These are phyloP conservation scores for Pinus tabuliformis DNA, from an alignment of 75 land plant genomes.

Conservation along the genomic window DNA sequence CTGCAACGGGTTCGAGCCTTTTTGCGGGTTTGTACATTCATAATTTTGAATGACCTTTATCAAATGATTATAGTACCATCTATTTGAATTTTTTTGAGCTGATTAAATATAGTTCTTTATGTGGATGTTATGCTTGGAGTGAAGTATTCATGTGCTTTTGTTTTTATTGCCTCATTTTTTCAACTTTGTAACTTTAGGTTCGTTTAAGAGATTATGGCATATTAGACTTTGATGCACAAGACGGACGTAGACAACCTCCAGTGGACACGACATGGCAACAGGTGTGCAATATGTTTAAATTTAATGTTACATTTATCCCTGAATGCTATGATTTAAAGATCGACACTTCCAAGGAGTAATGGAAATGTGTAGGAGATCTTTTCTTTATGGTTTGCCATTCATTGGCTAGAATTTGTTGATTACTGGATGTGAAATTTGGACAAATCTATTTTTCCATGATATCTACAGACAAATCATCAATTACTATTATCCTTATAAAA, in stretches of 20 bases:
- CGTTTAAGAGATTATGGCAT: conserved; percentile 88
- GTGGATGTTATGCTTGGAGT: background rate
- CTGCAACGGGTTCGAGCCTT: conserved; percentile 85
- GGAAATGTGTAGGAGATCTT: background rate
- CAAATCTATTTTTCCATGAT: no score
- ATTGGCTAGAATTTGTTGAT: background rate
- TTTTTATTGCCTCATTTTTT: background rate
- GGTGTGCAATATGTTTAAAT: conserved; percentile 31
- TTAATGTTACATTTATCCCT: background rate
- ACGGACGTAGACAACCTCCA: conserved; percentile 88
- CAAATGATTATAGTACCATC: background rate
- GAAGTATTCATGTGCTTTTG: background rate
- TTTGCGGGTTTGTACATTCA: conserved; percentile 66
- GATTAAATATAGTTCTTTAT: background rate
- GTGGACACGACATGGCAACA: conserved; percentile 99
- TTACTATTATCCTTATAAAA: no score
- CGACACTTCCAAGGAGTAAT: background rate
- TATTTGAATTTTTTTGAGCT: background rate
- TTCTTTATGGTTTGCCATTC: background rate
- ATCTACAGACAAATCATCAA: no score
- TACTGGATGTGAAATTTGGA: background rate
- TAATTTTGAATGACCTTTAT: background rate
- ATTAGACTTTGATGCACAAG: conserved; percentile 93
- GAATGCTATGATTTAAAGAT: background rate
- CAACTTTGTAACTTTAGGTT: conserved; percentile 39